phyloP scores from a whole-genome alignment of 1,139 yeast species.

The Wickerhamiella infanticola region DNA sequence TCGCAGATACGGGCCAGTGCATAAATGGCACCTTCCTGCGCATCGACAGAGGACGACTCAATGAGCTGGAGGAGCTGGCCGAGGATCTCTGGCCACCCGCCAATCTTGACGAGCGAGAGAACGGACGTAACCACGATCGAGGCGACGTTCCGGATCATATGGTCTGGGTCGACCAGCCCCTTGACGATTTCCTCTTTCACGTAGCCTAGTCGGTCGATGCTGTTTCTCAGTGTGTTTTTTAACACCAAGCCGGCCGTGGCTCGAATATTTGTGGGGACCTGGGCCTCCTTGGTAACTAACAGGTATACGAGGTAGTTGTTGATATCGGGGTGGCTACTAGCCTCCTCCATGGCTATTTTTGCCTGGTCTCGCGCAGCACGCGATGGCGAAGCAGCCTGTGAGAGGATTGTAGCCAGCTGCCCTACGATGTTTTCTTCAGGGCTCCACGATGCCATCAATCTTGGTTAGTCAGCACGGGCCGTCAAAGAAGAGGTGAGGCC shows the following conservation, averaged over 20 bases:
- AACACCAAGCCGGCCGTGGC: conserved; percentile 82
- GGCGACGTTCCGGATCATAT: conserved; percentile 65
- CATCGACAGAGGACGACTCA: conserved; percentile 27
- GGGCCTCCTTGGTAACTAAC: conserved; percentile 38
- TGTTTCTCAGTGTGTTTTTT: conserved; percentile 48
- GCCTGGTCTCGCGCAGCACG: conserved; percentile 40
- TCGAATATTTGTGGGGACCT: conserved; percentile 41
- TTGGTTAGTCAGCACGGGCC: not conserved
- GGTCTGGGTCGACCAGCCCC: conserved; percentile 48
- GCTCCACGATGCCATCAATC: conserved; percentile 31
- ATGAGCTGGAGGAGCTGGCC: conserved; percentile 52
- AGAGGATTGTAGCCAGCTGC: conserved; percentile 48
- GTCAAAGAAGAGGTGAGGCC: no score
- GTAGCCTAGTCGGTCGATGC: conserved; percentile 28
- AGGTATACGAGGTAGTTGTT: conserved; percentile 64
- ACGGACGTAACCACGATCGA: conserved; percentile 82
- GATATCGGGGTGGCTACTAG: conserved; percentile 55
- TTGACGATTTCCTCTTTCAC: conserved; percentile 46
- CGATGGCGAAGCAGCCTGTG: conserved; percentile 49
- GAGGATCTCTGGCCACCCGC: conserved; percentile 59
- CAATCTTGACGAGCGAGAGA: conserved; percentile 55
- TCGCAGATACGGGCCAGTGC: conserved; percentile 82
- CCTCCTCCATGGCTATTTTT: conserved; percentile 32
- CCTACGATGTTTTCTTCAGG: conserved; percentile 47
- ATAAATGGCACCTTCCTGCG: conserved; percentile 64